Evolutionary conservation across 2,329 filamentous ascomycete species (phyloP).

Genomic region (Alternaria incomplexa): DNA sequence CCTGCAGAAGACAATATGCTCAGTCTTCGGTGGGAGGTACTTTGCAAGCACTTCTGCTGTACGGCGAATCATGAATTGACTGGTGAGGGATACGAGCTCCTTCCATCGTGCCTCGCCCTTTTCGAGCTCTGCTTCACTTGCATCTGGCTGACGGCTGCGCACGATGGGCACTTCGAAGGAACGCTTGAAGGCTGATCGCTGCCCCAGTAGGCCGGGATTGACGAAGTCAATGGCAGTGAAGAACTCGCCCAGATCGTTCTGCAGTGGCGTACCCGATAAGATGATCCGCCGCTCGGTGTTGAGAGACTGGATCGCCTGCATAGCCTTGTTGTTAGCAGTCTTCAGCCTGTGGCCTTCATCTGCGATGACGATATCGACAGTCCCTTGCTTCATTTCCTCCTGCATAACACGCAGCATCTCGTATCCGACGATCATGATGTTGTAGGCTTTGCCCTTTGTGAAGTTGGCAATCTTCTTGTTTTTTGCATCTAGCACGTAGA

Average conservation of each 20-base stretch:
- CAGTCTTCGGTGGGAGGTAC: slow-evolving; percentile 70
- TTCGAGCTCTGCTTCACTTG: slow-evolving; percentile 66
- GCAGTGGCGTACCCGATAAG: slow-evolving; percentile 70
- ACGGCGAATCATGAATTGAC: slow-evolving; percentile 69
- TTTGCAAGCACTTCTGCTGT: slow-evolving; percentile 70
- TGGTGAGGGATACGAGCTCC: slow-evolving; percentile 66
- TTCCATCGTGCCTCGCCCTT: slow-evolving; percentile 67
- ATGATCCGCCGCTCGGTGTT: slow-evolving; percentile 68
- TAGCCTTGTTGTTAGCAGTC: slow-evolving; percentile 72
- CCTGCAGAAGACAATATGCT: slow-evolving; percentile 70
- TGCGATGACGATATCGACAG: slow-evolving; percentile 73
- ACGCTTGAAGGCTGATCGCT: slow-evolving; percentile 66
- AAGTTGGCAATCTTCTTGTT: slow-evolving; percentile 70
- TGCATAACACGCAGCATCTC: slow-evolving; percentile 71
- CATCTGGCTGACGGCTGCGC: slow-evolving; percentile 68
- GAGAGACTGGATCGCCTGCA: slow-evolving; percentile 68
- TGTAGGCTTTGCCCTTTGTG: slow-evolving; percentile 71
- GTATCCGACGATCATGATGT: slow-evolving; percentile 76
- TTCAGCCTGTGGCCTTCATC: slow-evolving; percentile 73
- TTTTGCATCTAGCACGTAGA: slow-evolving; percentile 66
- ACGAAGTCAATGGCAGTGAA: slow-evolving; percentile 72
- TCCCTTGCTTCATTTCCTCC: slow-evolving; percentile 67
- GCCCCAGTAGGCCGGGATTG: slow-evolving; percentile 69
- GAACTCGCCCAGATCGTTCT: slow-evolving; percentile 72
- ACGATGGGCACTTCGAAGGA: slow-evolving; percentile 71